phyloP scores from a whole-genome alignment of 1,284 basidiomycete species.

The Irpex sp. region DNA sequence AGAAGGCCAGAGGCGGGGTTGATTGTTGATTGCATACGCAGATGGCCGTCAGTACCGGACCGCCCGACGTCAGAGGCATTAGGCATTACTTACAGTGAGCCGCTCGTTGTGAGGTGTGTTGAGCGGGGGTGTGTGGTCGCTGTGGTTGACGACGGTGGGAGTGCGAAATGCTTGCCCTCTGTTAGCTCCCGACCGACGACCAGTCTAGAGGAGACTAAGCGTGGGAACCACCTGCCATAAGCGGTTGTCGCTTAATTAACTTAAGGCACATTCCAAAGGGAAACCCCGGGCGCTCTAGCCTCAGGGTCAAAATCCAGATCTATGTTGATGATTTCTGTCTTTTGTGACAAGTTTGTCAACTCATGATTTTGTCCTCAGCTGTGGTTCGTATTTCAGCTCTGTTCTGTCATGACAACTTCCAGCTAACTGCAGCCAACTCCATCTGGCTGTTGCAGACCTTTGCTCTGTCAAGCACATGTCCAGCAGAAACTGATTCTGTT shows the following conservation, averaged over 20 bases:
- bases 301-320: too few relatives aligned
- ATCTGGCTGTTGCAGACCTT: too few relatives aligned
- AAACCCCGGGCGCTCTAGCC: neutral
- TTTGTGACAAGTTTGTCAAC: neutral
- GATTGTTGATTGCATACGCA: conserved; percentile 1
- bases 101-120: neutral
- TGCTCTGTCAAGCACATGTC: too few relatives aligned
- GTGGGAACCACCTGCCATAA: neutral
- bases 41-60: conserved; percentile 1
- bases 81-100: neutral
- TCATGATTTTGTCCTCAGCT: neutral
- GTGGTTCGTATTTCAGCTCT: neutral
- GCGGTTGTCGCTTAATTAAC: neutral
- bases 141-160: neutral
- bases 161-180: neutral
- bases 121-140: neutral
- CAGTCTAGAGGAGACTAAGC: neutral
- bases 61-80: neutral
- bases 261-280: neutral
- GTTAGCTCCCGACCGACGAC: neutral
- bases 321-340: too few relatives aligned
- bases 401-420: neutral
- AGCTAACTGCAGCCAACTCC: neutral
- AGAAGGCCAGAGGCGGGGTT: neutral
- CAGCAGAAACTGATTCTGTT: too few relatives aligned